phyloP scores from a whole-genome alignment of 2,329 filamentous ascomycete species.

The Colletotrichum siamense region DNA sequence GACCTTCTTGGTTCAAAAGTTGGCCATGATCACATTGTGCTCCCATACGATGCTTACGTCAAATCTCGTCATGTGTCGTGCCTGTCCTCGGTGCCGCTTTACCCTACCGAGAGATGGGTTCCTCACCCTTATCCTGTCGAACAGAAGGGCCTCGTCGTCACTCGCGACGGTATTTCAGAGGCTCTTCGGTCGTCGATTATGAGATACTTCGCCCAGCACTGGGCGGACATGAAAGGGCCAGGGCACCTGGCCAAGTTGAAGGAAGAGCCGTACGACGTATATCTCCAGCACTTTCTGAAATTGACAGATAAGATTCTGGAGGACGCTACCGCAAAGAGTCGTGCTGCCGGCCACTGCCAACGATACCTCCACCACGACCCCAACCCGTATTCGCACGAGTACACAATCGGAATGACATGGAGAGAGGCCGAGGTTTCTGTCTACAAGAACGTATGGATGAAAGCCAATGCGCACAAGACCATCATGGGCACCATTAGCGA shows the following conservation, averaged over 20 bases:
- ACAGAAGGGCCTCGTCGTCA: neutral
- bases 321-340: neutral
- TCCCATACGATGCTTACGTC: slow-evolving; percentile 1
- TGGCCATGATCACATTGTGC: neutral
- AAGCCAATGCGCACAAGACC: neutral
- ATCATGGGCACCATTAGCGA: neutral
- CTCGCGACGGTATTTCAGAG: neutral
- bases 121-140: neutral
- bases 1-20: slow-evolving; percentile 13
- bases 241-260: neutral
- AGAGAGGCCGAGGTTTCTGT: neutral
- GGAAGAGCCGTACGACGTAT: neutral
- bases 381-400: slow-evolving; percentile 17
- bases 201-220: neutral
- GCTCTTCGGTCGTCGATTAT: neutral
- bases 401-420: slow-evolving; percentile 6
- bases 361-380: slow-evolving; percentile 11
- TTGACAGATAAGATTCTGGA: neutral
- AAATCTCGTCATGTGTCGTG: neutral
- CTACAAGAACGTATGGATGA: slow-evolving; percentile 16
- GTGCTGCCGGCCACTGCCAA: neutral
- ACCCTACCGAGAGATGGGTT: neutral
- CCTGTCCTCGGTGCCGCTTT: neutral
- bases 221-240: neutral
- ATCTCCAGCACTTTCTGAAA: neutral